Evolutionary conservation across 2,329 filamentous ascomycete genomes (phyloP).

Genomic region (Lachnellula arida): DNA sequence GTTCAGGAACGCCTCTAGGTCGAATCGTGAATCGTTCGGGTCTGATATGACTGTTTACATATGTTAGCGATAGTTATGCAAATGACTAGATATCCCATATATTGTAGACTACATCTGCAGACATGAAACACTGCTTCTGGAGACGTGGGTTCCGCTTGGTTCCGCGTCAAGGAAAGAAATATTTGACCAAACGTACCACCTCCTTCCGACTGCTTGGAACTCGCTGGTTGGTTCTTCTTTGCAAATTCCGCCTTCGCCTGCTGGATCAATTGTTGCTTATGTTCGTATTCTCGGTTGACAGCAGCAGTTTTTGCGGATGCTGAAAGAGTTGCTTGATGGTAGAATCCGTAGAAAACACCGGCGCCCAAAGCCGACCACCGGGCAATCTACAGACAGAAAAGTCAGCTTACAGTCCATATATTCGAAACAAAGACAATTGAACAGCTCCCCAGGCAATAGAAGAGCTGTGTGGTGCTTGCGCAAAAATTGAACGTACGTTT

Average conservation of each 20-base stretch:
- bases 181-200: conserved; percentile 30
- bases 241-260: conserved; percentile 88
- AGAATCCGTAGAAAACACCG: conserved; percentile 93
- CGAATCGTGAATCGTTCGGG: conserved; percentile 83
- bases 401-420: conserved; percentile 1
- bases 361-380: conserved; percentile 91
- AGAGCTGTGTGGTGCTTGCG: conserved; percentile 1
- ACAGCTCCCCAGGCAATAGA: neutral
- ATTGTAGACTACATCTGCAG: neutral
- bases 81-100: neutral
- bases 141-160: neutral
- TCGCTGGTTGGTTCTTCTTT: conserved; percentile 63
- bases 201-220: conserved; percentile 34
- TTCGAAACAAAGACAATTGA: conserved; percentile 1
- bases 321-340: conserved; percentile 81
- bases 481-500: conserved; percentile 42
- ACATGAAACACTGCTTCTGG: neutral
- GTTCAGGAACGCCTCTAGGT: conserved; percentile 80
- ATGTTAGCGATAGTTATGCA: neutral
- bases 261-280: conserved; percentile 87
- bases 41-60: conserved; percentile 60
- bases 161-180: neutral
- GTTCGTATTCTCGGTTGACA: conserved; percentile 77
- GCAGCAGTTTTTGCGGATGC: conserved; percentile 65
- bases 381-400: conserved; percentile 63